A percentile compares a stretch with the other conserved stretches of the same genome.
Conservation (phyloP, 2,329 filamentous ascomycete genomes). For the Aspergillaceae sp. region DNA sequence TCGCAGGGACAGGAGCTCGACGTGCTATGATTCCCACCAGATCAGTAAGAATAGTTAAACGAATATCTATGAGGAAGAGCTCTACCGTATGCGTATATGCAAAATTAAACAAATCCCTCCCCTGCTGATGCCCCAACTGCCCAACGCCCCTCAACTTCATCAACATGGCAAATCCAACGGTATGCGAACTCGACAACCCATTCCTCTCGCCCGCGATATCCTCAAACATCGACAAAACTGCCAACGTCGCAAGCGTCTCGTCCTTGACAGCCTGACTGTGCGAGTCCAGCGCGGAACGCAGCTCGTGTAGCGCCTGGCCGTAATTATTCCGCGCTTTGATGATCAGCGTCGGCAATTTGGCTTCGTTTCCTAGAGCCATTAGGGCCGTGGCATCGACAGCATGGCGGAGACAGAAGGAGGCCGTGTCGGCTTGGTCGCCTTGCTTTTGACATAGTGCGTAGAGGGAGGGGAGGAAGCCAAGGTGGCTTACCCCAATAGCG, state of each 20-base stretch:
- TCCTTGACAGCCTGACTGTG: constrained; percentile 25
- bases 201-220: constrained; percentile 31
- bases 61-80: constrained; percentile 2
- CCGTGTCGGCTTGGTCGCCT: constrained; percentile 5
- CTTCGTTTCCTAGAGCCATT: constrained; percentile 24
- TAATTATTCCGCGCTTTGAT: constrained; percentile 23
- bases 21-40: constrained; percentile 17
- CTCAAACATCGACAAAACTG: constrained; percentile 31
- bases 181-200: constrained; percentile 28
- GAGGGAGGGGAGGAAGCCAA: constrained; percentile 29
- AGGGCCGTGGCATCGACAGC: constrained; percentile 30
- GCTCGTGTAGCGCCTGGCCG: constrained; percentile 22
- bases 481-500: constrained; percentile 21
- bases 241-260: constrained; percentile 30
- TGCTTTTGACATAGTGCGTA: constrained; percentile 23
- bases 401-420: constrained; percentile 22
- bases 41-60: neutral
- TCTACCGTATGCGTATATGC: constrained; percentile 28
- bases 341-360: constrained; percentile 17
- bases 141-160: constrained; percentile 25
- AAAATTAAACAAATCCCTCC: constrained; percentile 29
- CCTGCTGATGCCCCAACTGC: constrained; percentile 21
- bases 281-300: constrained; percentile 22
- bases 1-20: constrained; percentile 27
- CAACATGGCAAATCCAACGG: constrained; percentile 27